Percentiles rank a stretch among this genome's conserved stretches.
Evolutionary conservation across 2,329 filamentous ascomycete genomes (phyloP).

Genomic region (Dryadomyces sulphureus): DNA sequence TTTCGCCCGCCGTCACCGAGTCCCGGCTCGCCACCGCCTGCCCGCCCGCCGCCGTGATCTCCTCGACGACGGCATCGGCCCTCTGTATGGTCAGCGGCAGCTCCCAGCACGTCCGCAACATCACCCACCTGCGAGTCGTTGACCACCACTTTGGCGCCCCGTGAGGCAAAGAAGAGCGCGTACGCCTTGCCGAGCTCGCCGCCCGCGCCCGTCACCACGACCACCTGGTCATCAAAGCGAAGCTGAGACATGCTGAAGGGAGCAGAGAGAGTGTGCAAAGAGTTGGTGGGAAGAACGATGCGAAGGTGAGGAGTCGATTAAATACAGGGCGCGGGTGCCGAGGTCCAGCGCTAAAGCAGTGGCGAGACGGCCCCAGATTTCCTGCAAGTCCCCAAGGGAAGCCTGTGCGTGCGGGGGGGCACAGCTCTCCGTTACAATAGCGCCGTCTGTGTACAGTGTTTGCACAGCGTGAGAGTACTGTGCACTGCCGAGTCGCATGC

Average conservation of each 20-base stretch:
- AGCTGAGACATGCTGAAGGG: conserved; percentile 44
- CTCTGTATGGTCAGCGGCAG: conserved; percentile 34
- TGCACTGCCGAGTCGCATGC: conserved; percentile 9
- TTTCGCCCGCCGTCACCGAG: conserved; percentile 81
- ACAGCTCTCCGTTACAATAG: no score
- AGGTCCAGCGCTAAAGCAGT: no score
- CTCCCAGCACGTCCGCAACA: no score
- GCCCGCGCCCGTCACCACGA: conserved; percentile 76
- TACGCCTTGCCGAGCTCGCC: conserved; percentile 73
- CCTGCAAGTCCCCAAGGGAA: no score
- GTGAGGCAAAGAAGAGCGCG: conserved; percentile 76
- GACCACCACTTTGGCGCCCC: conserved; percentile 65
- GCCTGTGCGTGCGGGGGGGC: no score
- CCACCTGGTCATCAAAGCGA: conserved; percentile 75
- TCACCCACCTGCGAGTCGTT: no score
- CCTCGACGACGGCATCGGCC: conserved; percentile 68
- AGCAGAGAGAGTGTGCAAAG: not conserved
- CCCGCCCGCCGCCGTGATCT: conserved; percentile 77
- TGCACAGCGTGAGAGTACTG: no score
- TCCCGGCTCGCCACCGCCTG: conserved; percentile 98
- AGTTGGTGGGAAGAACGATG: not conserved
- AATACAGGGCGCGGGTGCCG: no score
- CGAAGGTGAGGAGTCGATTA: not conserved
- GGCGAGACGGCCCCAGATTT: no score
- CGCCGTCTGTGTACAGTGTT: no score